Base-by-base conservation (phyloP, 805 yeast genomes). In the Saccharomycopsis javanensis region DNA sequence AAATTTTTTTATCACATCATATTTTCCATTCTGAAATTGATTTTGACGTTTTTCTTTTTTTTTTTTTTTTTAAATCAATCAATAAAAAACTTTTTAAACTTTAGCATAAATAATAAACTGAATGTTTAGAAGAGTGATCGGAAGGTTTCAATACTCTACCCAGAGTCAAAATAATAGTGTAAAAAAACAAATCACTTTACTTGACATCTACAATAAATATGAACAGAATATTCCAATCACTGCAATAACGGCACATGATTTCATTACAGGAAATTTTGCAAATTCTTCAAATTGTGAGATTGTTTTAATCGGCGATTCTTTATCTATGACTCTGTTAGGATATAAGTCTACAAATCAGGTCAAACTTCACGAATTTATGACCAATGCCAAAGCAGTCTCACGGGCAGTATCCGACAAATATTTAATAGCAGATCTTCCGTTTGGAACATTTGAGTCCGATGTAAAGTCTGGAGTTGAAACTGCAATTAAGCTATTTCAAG, bases 301-400 rank as follows among this genome's bases (percentile, higher is more conserved):
- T 58, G 75, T 84, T 5, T 75, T 92, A 1, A 83, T 92, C 3
- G 99, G 99, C 2, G 99, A 92, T 69, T 91, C 97, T 0, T 71
- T 94, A 27, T 89, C 97, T 0, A 92, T 90, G 97, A 91, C 88
- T 0, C 78, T 96, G 0, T 75, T 88, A 61, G 99, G 99, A 0
- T 84, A 85, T 66, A 75, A 75, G 1, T 82, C 86, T 46, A 85
- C 98, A 0, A 82, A 85, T 59, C 86, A 86, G 64, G 71, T 94
- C 28, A 77, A 83, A 1, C 79, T 89, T 54, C 91, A 88, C 10
- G 92, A 94, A 68, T 88, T 89, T 72, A 68, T 85, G 31, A 86
- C 82, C 66, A 88, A 88, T 63, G 83, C 86, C 42, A 75, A 78
- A 55, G 85, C 97, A 0, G 96, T 90, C 1, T 68, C 81, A 13